Percentiles rank a stretch among this genome's conserved stretches.
Conservation (phyloP, 257 asterid species). For the Rauvolfia tetraphylla region DNA sequence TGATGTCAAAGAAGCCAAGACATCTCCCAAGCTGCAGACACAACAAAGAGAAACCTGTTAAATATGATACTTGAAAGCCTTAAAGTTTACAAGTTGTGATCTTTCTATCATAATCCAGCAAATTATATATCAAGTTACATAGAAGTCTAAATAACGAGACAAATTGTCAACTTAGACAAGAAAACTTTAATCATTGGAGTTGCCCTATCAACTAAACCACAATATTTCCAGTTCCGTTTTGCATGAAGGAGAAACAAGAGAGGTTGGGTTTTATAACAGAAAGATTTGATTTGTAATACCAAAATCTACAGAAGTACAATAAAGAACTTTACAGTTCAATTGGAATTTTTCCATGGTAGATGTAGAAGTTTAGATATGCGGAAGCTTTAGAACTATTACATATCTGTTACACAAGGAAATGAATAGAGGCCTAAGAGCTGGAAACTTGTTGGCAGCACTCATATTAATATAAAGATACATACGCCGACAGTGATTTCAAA, state of each 20-base stretch:
- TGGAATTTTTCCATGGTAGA: not conserved
- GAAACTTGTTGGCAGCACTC: not conserved
- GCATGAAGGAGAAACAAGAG: not conserved
- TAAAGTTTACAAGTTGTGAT: slow-evolving; percentile 3
- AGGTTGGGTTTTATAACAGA: not conserved
- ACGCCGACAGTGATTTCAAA: slow-evolving; percentile 92
- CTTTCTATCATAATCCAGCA: not conserved
- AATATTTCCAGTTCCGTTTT: not conserved
- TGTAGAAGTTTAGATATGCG: not conserved
- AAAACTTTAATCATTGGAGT: not conserved
- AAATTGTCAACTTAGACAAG: not conserved
- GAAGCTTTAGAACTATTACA: not conserved
- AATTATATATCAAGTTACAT: not conserved
- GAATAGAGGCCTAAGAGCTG: not conserved
- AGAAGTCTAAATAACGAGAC: not conserved
- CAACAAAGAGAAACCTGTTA: slow-evolving; percentile 22
- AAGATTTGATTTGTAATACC: not conserved
- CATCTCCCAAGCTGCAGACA: slow-evolving; percentile 92
- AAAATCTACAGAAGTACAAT: not conserved
- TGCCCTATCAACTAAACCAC: not conserved
- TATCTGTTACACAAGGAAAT: slow-evolving; percentile 5
- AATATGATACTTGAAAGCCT: slow-evolving; percentile 21
- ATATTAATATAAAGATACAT: slow-evolving; percentile 27
- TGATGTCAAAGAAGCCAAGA: slow-evolving; percentile 79
- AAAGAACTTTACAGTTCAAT: not conserved